Conservation (phyloP, 768 basidiomycete genomes). For the Fibroporia radiculosa region DNA sequence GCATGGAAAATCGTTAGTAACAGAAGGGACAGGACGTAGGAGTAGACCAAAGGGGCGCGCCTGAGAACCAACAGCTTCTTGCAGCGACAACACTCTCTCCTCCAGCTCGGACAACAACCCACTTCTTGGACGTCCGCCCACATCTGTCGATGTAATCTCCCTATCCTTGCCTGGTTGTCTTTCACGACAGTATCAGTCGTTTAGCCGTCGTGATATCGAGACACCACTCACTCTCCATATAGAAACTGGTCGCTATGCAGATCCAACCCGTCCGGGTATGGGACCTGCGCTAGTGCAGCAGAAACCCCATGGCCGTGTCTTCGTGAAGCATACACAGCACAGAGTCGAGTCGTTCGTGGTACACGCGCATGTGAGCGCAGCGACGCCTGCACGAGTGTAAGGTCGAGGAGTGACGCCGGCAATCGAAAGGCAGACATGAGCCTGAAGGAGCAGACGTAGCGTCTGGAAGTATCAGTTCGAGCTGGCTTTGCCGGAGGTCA, state of each 20-base stretch:
- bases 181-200: not conserved
- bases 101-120: slow-evolving; percentile 11
- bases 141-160: not conserved
- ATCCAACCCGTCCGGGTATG: not conserved
- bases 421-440: slow-evolving; percentile 4
- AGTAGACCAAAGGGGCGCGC: not conserved
- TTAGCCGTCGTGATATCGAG: too few relatives aligned
- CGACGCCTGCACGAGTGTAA: slow-evolving; percentile 10
- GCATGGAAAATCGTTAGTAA: not conserved
- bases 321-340: not conserved
- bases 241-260: slow-evolving; percentile 3
- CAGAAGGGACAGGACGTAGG: not conserved
- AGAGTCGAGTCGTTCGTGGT: not conserved
- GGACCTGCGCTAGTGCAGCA: not conserved
- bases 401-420: slow-evolving; percentile 16
- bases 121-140: not conserved
- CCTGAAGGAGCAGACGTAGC: too few relatives aligned
- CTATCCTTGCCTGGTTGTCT: not conserved
- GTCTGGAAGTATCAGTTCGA: too few relatives aligned
- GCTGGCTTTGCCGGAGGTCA: too few relatives aligned
- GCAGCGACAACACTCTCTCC: slow-evolving; percentile 14
- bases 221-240: slow-evolving; percentile 3
- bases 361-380: slow-evolving; percentile 6
- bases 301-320: slow-evolving; percentile 2
- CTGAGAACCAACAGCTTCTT: slow-evolving; percentile 3